Evolutionary conservation across 176 grass and related monocot species (phyloP).

Genomic region (Puya raimondii): DNA sequence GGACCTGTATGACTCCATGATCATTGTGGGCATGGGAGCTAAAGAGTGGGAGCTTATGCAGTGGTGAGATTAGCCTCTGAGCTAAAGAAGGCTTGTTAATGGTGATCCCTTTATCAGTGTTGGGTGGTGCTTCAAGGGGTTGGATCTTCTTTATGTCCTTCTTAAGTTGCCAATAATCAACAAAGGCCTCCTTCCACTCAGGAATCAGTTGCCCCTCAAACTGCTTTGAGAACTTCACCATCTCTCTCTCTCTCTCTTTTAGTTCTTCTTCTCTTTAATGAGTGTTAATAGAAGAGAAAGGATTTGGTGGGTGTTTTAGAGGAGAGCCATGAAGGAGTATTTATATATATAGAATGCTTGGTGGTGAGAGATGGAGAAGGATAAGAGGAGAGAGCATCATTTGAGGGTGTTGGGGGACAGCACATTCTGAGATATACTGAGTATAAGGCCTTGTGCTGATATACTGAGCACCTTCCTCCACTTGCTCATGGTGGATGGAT

Average conservation of each 20-base stretch:
- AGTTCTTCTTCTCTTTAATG: constrained; percentile 5
- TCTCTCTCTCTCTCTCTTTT: constrained; percentile 7
- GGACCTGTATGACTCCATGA: constrained; percentile 57
- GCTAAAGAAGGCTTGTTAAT: constrained; percentile 14
- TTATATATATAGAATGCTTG: constrained; percentile 29
- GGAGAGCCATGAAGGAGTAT: constrained; percentile 23
- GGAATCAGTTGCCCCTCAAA: constrained; percentile 90
- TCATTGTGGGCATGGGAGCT: constrained; percentile 45
- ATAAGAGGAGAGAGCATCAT: constrained; percentile 29
- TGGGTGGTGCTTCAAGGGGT: not conserved
- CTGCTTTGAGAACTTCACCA: constrained; percentile 99
- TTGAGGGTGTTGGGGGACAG: constrained; percentile 42
- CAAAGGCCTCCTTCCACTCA: constrained; percentile 95
- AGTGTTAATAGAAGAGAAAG: too few relatives aligned
- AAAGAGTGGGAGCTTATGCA: constrained; percentile 49
- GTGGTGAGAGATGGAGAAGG: constrained; percentile 10
- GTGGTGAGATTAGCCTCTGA: constrained; percentile 18
- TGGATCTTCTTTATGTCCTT: constrained; percentile 86
- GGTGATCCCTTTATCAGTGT: too few relatives aligned
- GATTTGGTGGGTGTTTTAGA: constrained; percentile 27
- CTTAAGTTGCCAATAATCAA: constrained; percentile 94
- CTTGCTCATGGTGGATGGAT: not conserved
- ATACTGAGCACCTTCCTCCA: constrained; percentile 22
- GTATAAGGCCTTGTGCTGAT: constrained; percentile 31
- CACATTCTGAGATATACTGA: constrained; percentile 70